phyloP scores from a whole-genome alignment of 805 yeast species.

The Hanseniaspora occidentalis region DNA sequence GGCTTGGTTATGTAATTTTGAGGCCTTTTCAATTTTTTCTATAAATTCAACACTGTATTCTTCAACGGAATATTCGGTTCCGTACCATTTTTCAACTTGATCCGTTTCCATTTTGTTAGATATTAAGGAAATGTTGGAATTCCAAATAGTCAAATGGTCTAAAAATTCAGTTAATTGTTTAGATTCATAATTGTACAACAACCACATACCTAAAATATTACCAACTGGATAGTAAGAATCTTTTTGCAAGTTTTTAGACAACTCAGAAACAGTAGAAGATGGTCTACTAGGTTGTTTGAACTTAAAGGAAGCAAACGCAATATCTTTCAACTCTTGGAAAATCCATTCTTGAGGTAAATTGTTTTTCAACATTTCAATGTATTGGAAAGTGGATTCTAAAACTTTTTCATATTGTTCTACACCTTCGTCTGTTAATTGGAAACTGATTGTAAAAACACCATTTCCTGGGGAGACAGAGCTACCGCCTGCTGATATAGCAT shows the following conservation, averaged over 20 bases:
- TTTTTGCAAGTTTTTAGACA: conserved; percentile 52
- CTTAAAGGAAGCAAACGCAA: conserved; percentile 58
- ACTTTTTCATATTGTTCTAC: conserved; percentile 50
- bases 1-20: conserved; percentile 19
- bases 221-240: conserved; percentile 46
- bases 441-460: conserved; percentile 52
- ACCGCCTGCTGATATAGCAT: conserved; percentile 62
- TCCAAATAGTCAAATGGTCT: conserved; percentile 38
- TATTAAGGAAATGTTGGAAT: conserved; percentile 46
- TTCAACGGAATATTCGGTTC: conserved; percentile 56
- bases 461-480: conserved; percentile 53
- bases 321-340: conserved; percentile 60
- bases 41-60: conserved; percentile 31
- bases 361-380: conserved; percentile 45
- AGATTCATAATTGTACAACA: conserved; percentile 49
- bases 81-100: conserved; percentile 73
- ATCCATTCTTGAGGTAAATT: conserved; percentile 68
- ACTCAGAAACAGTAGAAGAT: conserved; percentile 55
- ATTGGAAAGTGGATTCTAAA: conserved; percentile 51
- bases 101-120: conserved; percentile 40
- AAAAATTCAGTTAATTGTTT: conserved; percentile 38
- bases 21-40: conserved; percentile 19
- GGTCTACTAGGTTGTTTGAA: conserved; percentile 71
- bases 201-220: conserved; percentile 41
- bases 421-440: conserved; percentile 71